These are phyloP conservation scores for Candida sp. DNA, from an alignment of 1,139 yeast species.

Conservation along the genomic window DNA sequence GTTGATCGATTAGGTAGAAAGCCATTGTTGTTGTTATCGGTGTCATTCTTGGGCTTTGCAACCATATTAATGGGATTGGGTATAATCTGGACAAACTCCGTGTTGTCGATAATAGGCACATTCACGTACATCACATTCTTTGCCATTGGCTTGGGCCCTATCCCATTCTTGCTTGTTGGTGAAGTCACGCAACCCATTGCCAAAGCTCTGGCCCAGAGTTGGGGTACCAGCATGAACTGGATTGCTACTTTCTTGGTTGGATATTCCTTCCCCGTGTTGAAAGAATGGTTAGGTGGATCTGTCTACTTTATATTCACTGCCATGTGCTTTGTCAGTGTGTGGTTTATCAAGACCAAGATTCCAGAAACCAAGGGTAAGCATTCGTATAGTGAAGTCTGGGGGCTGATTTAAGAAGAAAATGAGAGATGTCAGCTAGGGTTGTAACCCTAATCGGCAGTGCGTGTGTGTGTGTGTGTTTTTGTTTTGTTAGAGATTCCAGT, in stretches of 20 bases:
- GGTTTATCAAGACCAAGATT: constrained; percentile 50
- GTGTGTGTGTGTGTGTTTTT: not conserved
- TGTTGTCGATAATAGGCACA: constrained; percentile 67
- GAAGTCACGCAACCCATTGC: constrained; percentile 86
- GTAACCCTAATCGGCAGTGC: constrained; percentile 11
- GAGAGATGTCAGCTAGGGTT: constrained; percentile 10
- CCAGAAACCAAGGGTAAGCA: constrained; percentile 84
- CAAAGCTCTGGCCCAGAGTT: constrained; percentile 87
- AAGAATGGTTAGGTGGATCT: constrained; percentile 69
- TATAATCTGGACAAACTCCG: constrained; percentile 51
- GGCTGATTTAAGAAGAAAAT: constrained; percentile 2
- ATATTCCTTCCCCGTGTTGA: constrained; percentile 75
- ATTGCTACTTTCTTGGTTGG: constrained; percentile 85
- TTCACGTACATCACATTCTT: constrained; percentile 79
- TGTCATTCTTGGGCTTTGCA: constrained; percentile 70
- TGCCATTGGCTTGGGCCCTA: constrained; percentile 94
- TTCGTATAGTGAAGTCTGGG: constrained; percentile 68
- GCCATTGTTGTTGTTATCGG: constrained; percentile 69
- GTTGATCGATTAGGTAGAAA: constrained; percentile 81
- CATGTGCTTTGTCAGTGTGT: constrained; percentile 52
- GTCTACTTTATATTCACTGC: constrained; percentile 77
- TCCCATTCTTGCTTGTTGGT: constrained; percentile 88
- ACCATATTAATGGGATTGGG: constrained; percentile 71
- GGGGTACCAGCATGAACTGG: constrained; percentile 95
- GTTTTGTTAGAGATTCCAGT: no score